A percentile compares a stretch with the other conserved stretches of the same genome.
phyloP scores from a whole-genome alignment of 306 rosid genomes.

The Glycyrrhiza uralensis region DNA sequence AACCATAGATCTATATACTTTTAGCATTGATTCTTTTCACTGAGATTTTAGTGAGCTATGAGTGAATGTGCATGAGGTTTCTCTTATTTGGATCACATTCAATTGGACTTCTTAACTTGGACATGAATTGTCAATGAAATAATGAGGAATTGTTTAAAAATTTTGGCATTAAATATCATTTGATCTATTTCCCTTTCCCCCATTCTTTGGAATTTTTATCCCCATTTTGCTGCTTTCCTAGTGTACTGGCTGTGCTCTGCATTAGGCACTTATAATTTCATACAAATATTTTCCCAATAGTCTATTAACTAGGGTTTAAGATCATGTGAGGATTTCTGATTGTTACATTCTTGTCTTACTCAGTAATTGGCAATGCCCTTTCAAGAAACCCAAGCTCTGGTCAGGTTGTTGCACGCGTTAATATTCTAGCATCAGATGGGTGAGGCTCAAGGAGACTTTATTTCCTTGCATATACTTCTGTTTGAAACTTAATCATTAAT shows the following conservation, averaged over 20 bases:
- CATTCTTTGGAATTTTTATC: constrained; percentile 8
- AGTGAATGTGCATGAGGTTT: constrained; percentile 11
- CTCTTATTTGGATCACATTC: neutral
- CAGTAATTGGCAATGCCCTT: constrained; percentile 93
- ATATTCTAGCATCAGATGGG: constrained; percentile 84
- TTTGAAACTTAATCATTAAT: neutral
- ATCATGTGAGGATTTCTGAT: constrained; percentile 19
- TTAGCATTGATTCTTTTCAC: constrained; percentile 8
- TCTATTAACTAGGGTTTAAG: neutral
- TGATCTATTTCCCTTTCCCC: neutral
- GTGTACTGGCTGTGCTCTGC: neutral
- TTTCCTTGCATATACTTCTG: neutral
- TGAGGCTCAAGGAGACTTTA: constrained; percentile 41
- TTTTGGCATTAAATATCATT: neutral
- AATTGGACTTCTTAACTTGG: neutral
- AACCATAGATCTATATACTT: neutral
- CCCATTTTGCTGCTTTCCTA: neutral
- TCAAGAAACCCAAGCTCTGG: constrained; percentile 78
- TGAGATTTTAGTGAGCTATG: neutral
- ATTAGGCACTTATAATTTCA: neutral
- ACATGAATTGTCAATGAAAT: neutral
- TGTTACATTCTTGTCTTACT: constrained; percentile 22
- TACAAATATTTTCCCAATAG: neutral
- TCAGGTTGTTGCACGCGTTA: constrained; percentile 90
- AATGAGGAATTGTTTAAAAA: neutral